Conservation (phyloP, 2,329 filamentous ascomycete genomes). For the Phyllosticta capitalensis region DNA sequence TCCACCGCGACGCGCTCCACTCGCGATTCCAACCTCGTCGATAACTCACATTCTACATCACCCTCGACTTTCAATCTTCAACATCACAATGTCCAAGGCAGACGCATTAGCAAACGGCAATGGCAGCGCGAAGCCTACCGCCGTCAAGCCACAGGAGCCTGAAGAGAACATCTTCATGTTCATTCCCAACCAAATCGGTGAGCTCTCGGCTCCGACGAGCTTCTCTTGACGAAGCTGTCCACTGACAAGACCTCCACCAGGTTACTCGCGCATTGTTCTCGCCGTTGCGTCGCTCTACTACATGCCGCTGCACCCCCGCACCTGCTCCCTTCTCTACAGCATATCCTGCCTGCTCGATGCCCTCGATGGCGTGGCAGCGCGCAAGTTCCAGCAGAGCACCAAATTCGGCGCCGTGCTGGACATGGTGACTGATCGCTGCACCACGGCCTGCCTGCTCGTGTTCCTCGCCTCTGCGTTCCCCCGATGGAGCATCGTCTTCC, state of each 20-base stretch:
- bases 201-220: slow-evolving; percentile 11
- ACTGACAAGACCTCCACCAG: slow-evolving; percentile 19
- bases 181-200: slow-evolving; percentile 44
- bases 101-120: slow-evolving; percentile 8
- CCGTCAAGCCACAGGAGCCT: slow-evolving; percentile 15
- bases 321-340: slow-evolving; percentile 83
- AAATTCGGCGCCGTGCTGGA: slow-evolving; percentile 94
- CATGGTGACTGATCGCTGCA: slow-evolving; percentile 98
- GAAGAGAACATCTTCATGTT: slow-evolving; percentile 47
- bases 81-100: slow-evolving; percentile 2
- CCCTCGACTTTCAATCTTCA: neutral
- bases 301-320: slow-evolving; percentile 97
- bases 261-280: slow-evolving; percentile 42
- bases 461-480: slow-evolving; percentile 94
- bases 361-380: slow-evolving; percentile 87
- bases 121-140: slow-evolving; percentile 1
- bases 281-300: slow-evolving; percentile 92
- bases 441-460: slow-evolving; percentile 86
- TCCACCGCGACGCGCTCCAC: neutral
- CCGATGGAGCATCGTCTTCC: slow-evolving; percentile 87
- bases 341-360: slow-evolving; percentile 93
- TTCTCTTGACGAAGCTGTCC: neutral
- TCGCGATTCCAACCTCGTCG: neutral
- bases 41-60: neutral
- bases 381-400: slow-evolving; percentile 79